Evolutionary conservation across 129 eudicot genomes (phyloP), one percentile per base, ranked within the genome.

Genomic region (Apium graveolens): DNA sequence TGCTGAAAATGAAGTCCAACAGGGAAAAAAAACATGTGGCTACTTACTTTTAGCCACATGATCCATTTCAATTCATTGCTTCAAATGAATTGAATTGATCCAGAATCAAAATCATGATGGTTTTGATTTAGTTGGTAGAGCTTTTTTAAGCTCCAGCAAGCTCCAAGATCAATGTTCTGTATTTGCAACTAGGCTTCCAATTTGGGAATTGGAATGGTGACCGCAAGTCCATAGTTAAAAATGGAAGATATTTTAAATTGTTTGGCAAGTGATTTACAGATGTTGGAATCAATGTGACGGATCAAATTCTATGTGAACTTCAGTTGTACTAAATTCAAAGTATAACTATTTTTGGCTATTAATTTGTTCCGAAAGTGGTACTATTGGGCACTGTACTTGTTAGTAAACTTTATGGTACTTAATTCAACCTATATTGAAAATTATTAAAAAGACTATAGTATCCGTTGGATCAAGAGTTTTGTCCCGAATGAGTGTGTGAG

Each of bases 1-100:
- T 60, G 68, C 68, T 60, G 16, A 60, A 60, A n/a, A n/a, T n/a
- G 5, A 60, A 60, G 68, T 26, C 3, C 32, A 60, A 26, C 68
- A 38, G n/a, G n/a, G n/a, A n/a, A 38, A 44, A 60, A 57, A n/a
- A 60, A 60, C 68, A 60, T 9, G 68, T 60, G 68, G 68, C 68
- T 60, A 60, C 14, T 60, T 60, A n/a, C n/a, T n/a, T 60, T 60
- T 10, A 60, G 68, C 68, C 68, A 60, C 68, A 60, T 11, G 68
- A 60, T 60, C 68, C n/a, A 60, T n/a, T n/a, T n/a, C 68, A 26
- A 9, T 60, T 60, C 34, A n/a, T 21, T 57, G 11, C 32, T n/a
- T 60, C 1, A 0, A n/a, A 10, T 60, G 68, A 60, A 26, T 60
- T 57, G 5, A 8, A n/a, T 60, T 60, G 68, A 2, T 60, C 68